Evolutionary conservation across 495 filamentous ascomycete genomes (phyloP), one percentile per base, ranked within the genome.

Genomic region (Penicillium manginii): DNA sequence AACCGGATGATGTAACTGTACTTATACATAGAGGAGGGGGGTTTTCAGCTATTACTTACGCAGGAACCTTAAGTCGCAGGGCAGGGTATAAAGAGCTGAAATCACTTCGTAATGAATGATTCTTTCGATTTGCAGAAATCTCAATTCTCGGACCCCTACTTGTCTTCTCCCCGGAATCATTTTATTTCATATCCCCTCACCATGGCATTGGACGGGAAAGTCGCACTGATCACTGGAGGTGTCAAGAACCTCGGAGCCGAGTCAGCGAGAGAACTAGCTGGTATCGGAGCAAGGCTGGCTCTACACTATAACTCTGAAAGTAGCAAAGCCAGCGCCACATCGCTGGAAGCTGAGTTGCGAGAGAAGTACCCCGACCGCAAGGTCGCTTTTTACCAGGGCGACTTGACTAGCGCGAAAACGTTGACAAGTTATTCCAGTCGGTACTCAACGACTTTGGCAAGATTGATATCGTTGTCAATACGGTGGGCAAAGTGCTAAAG

Each of bases 401-500:
- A 76, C 47, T 48, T 76, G 37, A 74, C 70, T 3, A 60, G 61
- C 9, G 71, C 71, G 11, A 31, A 8, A 68, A 68, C 1, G 71
- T 74, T 11, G 63, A 58, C 23, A 62, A 64, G 32, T 59, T 76
- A 18, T 76, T 76, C 55, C 43, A 67, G n/a, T 65, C 60, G 12
- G 63, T 64, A 4, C 43, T 71, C 1, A 49, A 54, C 22, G 71
- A 74, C 26, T 74, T 76, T 55, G 76, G 76, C 14, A 64, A 80
- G n/a, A 74, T 85, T 12, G 80, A 85, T 58, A 80, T 85, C 32
- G 72, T 85, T 2, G 71, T 84, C 14, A 83, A 83, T 57, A 83
- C 81, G 39, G 77, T 84, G 4, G 82, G 81, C 35, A 76, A 74
- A 63, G 73, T 73, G n/a, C 60, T 73, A 33, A 77, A 72, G 55